Percentiles rank a stretch among this genome's conserved stretches.
phyloP scores from a whole-genome alignment of 2,329 filamentous ascomycete species.

The Coniochaeta sp. region DNA sequence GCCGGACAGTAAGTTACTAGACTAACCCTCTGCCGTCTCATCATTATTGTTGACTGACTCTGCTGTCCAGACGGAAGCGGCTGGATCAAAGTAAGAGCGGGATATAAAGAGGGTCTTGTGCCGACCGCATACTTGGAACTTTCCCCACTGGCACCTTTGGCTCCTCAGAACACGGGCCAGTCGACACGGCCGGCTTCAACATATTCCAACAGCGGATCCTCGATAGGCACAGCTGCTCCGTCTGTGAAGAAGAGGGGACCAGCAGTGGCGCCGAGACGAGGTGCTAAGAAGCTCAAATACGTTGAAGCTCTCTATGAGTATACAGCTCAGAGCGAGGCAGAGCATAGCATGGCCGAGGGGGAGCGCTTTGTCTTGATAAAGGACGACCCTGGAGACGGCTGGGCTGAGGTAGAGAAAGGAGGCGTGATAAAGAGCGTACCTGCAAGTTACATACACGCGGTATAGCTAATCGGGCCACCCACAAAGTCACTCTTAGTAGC shows the following conservation, averaged over 20 bases:
- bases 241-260: slow-evolving; percentile 77
- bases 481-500: too few species aligned
- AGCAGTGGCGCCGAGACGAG: slow-evolving; percentile 80
- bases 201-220: slow-evolving; percentile 71
- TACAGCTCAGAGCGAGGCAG: slow-evolving; percentile 71
- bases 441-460: slow-evolving; percentile 81
- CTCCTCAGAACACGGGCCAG: slow-evolving; percentile 33
- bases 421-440: slow-evolving; percentile 83
- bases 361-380: slow-evolving; percentile 87
- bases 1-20: slow-evolving; percentile 65
- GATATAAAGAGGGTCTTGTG: slow-evolving; percentile 74
- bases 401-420: slow-evolving; percentile 93
- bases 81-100: slow-evolving; percentile 78
- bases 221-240: slow-evolving; percentile 37
- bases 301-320: slow-evolving; percentile 94
- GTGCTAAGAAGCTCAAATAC: slow-evolving; percentile 89
- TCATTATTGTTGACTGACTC: slow-evolving; percentile 20
- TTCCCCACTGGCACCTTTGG: slow-evolving; percentile 34
- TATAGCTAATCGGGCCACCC: slow-evolving; percentile 30
- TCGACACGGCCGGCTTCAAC: slow-evolving; percentile 61
- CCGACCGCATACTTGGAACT: slow-evolving; percentile 80
- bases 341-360: slow-evolving; percentile 86
- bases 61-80: slow-evolving; percentile 67
- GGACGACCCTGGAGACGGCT: slow-evolving; percentile 85
- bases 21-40: not conserved